Evolutionary conservation across 2,329 filamentous ascomycete species (phyloP).

Genomic region (Periconia sp.): DNA sequence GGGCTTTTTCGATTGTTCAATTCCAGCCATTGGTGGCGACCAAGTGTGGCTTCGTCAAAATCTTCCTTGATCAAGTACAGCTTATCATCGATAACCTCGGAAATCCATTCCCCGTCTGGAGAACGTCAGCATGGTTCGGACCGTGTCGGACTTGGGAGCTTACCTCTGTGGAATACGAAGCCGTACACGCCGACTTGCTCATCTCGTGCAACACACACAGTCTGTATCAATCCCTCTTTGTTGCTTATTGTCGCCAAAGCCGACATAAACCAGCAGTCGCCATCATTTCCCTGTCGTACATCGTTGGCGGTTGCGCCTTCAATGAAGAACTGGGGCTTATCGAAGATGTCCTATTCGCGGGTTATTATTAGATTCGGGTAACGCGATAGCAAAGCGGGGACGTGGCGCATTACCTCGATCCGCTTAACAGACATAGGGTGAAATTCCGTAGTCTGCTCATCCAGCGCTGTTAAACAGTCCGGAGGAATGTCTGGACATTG

Average conservation of each 20-base stretch:
- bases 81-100: conserved; percentile 89
- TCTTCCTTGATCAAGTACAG: conserved; percentile 80
- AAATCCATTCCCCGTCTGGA: conserved; percentile 83
- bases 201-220: conserved; percentile 71
- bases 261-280: conserved; percentile 86
- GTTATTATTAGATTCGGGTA: conserved; percentile 14
- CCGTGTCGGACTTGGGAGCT: conserved; percentile 10
- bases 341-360: conserved; percentile 71
- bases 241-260: conserved; percentile 76
- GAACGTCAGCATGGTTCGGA: conserved; percentile 21
- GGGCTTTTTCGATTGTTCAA: conserved; percentile 70
- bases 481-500: conserved; percentile 32
- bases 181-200: conserved; percentile 79
- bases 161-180: conserved; percentile 76
- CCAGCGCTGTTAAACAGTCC: conserved; percentile 56
- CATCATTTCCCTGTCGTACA: conserved; percentile 74
- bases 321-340: conserved; percentile 73
- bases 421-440: conserved; percentile 73
- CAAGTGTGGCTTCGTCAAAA: conserved; percentile 74
- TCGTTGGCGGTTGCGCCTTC: conserved; percentile 76
- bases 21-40: conserved; percentile 73
- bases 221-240: conserved; percentile 70
- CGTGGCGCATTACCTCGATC: conserved; percentile 51
- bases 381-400: conserved; percentile 3
- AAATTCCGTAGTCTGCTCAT: conserved; percentile 42